These are phyloP conservation scores for Hortaea sp. DNA, from an alignment of 2,329 filamentous ascomycete species.

Conservation along the genomic window DNA sequence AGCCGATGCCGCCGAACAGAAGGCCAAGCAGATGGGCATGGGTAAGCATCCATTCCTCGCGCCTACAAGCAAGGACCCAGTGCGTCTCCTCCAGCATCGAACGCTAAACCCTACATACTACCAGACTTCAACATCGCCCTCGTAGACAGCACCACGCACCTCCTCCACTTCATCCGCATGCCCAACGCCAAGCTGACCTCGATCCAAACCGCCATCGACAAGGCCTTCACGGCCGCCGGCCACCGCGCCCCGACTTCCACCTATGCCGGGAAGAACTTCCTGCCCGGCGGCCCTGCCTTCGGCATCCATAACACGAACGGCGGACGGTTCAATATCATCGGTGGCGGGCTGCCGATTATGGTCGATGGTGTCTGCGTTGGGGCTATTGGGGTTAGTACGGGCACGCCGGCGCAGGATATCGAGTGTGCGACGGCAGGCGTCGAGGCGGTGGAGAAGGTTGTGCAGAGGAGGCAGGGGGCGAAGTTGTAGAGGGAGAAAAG, in stretches of 20 bases:
- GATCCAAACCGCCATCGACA: conserved; percentile 55
- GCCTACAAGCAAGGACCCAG: not conserved
- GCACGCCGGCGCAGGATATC: conserved; percentile 45
- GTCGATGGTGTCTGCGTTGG: conserved; percentile 42
- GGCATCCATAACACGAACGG: conserved; percentile 44
- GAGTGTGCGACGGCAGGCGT: conserved; percentile 44
- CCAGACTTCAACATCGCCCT: conserved; percentile 42
- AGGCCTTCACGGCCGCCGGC: conserved; percentile 48
- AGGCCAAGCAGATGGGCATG: conserved; percentile 27
- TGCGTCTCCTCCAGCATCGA: not conserved
- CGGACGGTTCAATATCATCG: conserved; percentile 45
- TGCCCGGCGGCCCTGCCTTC: conserved; percentile 43
- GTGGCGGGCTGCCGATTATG: conserved; percentile 43
- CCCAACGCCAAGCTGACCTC: conserved; percentile 41
- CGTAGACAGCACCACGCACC: conserved; percentile 35
- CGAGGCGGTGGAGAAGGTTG: conserved; percentile 34
- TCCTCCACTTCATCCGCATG: conserved; percentile 40
- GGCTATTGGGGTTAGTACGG: conserved; percentile 46
- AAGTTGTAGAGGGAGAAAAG: conserved; percentile 22
- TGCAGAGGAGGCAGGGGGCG: conserved; percentile 26
- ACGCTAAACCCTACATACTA: conserved; percentile 1
- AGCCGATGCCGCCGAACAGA: conserved; percentile 24
- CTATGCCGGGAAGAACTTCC: conserved; percentile 39
- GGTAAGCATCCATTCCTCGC: conserved; percentile 11
- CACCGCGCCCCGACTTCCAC: conserved; percentile 42